A percentile compares a stretch with the other conserved stretches of the same genome.
Evolutionary conservation across 2,329 filamentous ascomycete genomes (phyloP).

Genomic region (Beauveria asiatica): DNA sequence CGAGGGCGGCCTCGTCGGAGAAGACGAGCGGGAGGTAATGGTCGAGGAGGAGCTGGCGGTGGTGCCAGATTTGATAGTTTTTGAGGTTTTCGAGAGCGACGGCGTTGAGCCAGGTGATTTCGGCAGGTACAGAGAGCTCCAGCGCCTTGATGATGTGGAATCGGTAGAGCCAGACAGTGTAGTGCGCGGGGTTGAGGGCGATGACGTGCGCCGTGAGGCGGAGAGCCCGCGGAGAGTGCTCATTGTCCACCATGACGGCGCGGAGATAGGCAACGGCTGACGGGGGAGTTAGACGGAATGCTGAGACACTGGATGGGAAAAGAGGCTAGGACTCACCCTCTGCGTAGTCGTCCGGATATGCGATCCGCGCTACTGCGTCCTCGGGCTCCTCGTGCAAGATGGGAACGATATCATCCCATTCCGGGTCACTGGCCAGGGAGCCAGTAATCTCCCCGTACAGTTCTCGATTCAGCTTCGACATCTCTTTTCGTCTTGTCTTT

Average conservation of each 20-base stretch:
- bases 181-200: slow-evolving; percentile 88
- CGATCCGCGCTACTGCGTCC: slow-evolving; percentile 80
- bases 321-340: slow-evolving; percentile 47
- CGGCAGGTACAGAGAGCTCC: slow-evolving; percentile 54
- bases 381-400: slow-evolving; percentile 78
- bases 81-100: slow-evolving; percentile 80
- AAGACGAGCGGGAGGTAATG: slow-evolving; percentile 51
- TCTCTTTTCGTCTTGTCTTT: slow-evolving; percentile 37
- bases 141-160: slow-evolving; percentile 68
- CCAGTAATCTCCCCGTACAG: slow-evolving; percentile 43
- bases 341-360: slow-evolving; percentile 81
- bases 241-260: slow-evolving; percentile 83
- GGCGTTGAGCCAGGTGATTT: slow-evolving; percentile 79
- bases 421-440: slow-evolving; percentile 51
- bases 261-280: slow-evolving; percentile 83
- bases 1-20: slow-evolving; percentile 46
- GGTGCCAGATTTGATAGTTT: slow-evolving; percentile 97
- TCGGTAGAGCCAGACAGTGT: slow-evolving; percentile 97
- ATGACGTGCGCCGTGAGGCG: slow-evolving; percentile 85
- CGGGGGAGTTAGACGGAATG: neutral
- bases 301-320: neutral
- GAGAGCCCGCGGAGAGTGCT: slow-evolving; percentile 71
- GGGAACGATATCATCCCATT: slow-evolving; percentile 77
- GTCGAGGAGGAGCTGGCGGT: slow-evolving; percentile 58
- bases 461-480: slow-evolving; percentile 42